Evolutionary conservation across 225 moss, liverwort and hornwort genomes (phyloP).

Genomic region (Physcomitrellopsis africana): DNA sequence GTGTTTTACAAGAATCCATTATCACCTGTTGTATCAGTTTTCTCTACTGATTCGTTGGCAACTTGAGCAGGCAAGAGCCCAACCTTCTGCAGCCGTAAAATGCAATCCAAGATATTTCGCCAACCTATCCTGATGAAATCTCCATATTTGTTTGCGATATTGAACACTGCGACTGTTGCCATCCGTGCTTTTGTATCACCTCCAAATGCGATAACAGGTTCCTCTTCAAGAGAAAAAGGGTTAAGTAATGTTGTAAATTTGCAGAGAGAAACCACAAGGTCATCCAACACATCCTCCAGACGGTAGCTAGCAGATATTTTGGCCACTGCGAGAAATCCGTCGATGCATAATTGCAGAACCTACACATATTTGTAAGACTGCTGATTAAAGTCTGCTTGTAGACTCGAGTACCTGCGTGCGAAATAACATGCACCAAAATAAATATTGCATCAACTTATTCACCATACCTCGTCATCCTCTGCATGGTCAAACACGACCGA

Average conservation of each 20-base stretch:
- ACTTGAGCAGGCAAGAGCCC: slow-evolving; percentile 67
- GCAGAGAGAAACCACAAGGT: slow-evolving; percentile 73
- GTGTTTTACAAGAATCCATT: not conserved
- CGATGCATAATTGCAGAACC: slow-evolving; percentile 56
- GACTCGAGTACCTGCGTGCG: not conserved
- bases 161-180: slow-evolving; percentile 72
- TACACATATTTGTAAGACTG: slow-evolving; percentile 62
- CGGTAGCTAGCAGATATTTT: slow-evolving; percentile 71
- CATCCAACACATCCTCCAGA: slow-evolving; percentile 71
- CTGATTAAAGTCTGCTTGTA: slow-evolving; percentile 46
- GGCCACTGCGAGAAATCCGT: slow-evolving; percentile 71
- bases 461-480: slow-evolving; percentile 67
- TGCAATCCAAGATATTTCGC: slow-evolving; percentile 75
- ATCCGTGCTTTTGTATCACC: slow-evolving; percentile 78
- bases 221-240: slow-evolving; percentile 62
- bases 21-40: slow-evolving; percentile 39
- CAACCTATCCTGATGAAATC: slow-evolving; percentile 71
- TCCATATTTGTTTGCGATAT: slow-evolving; percentile 74
- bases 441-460: too few species aligned
- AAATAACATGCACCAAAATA: not conserved
- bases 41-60: slow-evolving; percentile 63
- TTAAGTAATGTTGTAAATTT: slow-evolving; percentile 76
- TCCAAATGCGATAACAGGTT: slow-evolving; percentile 69
- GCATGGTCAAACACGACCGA: slow-evolving; percentile 74
- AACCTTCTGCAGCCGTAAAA: slow-evolving; percentile 68